phyloP scores from a whole-genome alignment of 2,329 filamentous ascomycete species.

The Thelonectria rubi region DNA sequence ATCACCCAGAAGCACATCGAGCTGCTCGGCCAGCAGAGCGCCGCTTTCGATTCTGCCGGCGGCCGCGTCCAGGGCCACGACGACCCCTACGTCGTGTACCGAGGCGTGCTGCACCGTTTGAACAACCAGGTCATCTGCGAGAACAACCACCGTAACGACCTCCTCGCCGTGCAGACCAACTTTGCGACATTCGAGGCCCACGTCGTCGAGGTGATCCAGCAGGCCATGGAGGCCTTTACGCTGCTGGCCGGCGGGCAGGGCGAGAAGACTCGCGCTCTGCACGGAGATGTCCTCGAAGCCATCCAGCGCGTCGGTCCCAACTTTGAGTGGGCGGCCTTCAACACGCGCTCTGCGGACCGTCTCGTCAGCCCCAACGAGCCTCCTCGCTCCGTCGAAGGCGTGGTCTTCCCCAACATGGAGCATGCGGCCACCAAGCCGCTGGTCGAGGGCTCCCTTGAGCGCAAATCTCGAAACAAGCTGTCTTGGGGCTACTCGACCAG shows the following conservation, averaged over 20 bases:
- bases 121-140: conserved; percentile 93
- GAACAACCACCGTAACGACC: conserved; percentile 94
- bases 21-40: conserved; percentile 85
- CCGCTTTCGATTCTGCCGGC: conserved; percentile 78
- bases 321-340: conserved; percentile 92
- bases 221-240: conserved; percentile 83
- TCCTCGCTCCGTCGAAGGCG: conserved; percentile 75
- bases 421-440: conserved; percentile 82
- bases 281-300: conserved; percentile 81
- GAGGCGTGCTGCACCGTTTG: conserved; percentile 83
- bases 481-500: conserved; percentile 78
- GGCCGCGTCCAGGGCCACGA: conserved; percentile 75
- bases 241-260: conserved; percentile 81
- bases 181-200: conserved; percentile 90
- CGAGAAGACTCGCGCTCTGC: conserved; percentile 82
- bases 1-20: conserved; percentile 96
- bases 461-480: conserved; percentile 88
- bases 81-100: conserved; percentile 88
- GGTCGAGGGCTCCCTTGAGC: conserved; percentile 88
- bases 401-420: conserved; percentile 88
- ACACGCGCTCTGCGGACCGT: conserved; percentile 72
- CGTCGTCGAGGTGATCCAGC: conserved; percentile 82
- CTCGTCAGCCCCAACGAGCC: conserved; percentile 82
- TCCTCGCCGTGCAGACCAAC: conserved; percentile 89
- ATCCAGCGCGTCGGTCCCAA: conserved; percentile 81